Conservation (phyloP, 345 rosid genomes). For the Eucalyptus brandiana region DNA sequence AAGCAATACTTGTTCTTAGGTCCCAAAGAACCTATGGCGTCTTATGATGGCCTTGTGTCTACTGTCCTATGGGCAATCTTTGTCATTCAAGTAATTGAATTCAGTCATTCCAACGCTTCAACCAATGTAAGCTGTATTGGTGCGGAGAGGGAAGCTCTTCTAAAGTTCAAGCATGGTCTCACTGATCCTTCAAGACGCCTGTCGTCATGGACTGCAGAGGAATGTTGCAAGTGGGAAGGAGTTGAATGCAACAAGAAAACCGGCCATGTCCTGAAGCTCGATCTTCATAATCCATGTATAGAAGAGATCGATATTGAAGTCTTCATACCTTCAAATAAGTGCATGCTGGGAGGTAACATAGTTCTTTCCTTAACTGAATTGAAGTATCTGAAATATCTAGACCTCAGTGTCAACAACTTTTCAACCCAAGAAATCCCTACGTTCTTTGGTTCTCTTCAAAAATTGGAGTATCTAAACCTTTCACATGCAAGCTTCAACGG, state of each 20-base stretch:
- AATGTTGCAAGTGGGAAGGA: neutral
- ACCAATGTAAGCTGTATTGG: neutral
- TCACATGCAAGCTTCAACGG: rapidly evolving
- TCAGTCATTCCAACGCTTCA: neutral
- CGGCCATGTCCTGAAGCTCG: neutral
- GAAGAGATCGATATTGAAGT: rapidly evolving
- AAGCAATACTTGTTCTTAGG: neutral
- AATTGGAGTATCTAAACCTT: neutral
- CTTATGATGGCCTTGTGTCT: neutral
- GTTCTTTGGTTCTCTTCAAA: neutral
- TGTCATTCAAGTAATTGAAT: neutral
- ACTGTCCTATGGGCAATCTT: neutral
- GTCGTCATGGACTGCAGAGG: neutral
- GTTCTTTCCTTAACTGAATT: neutral
- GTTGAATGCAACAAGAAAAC: neutral
- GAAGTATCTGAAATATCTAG: neutral
- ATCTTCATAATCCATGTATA: neutral
- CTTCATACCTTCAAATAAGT: rapidly evolving
- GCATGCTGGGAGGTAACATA: neutral
- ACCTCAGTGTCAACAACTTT: neutral
- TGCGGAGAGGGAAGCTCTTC: neutral
- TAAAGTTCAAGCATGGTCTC: neutral
- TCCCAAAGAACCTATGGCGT: neutral
- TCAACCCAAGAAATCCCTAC: neutral
- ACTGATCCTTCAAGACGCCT: rapidly evolving